phyloP scores from a whole-genome alignment of 2,329 filamentous ascomycete species.

The Cordyceps cateniannulata region DNA sequence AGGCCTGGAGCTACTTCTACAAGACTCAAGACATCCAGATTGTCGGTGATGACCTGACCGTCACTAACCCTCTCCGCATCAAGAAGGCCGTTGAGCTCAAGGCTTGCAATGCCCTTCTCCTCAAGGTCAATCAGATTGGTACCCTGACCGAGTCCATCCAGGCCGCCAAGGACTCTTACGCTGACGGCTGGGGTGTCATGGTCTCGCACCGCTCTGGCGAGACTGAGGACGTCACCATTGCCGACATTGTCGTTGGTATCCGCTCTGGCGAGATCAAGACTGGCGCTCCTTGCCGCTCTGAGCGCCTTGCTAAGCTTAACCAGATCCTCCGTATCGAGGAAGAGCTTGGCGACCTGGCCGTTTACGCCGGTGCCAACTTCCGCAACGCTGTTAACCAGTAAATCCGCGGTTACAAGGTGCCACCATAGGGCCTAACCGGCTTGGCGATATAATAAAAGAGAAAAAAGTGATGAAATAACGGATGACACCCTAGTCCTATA shows the following conservation, averaged over 20 bases:
- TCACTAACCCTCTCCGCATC: constrained; percentile 98
- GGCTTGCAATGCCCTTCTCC: constrained; percentile 94
- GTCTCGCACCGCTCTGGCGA: constrained; percentile 98
- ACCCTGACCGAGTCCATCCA: constrained; percentile 98
- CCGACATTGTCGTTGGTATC: constrained; percentile 95
- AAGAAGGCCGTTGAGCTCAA: constrained; percentile 99
- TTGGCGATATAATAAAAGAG: not conserved
- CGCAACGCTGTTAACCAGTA: constrained; percentile 84
- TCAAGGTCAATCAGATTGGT: constrained; percentile 99
- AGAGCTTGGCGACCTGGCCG: constrained; percentile 84
- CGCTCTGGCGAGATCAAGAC: constrained; percentile 98
- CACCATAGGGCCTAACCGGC: not conserved
- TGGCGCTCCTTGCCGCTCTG: constrained; percentile 89
- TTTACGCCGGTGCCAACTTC: constrained; percentile 92
- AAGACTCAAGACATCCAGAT: constrained; percentile 98
- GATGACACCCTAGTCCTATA: not conserved
- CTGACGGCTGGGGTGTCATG: constrained; percentile 97
- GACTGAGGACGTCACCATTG: constrained; percentile 99
- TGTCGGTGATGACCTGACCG: constrained; percentile 95
- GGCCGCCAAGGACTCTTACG: constrained; percentile 97
- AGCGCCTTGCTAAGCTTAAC: constrained; percentile 99
- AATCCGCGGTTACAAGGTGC: constrained; percentile 24
- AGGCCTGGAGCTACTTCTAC: constrained; percentile 99
- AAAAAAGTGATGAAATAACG: not conserved
- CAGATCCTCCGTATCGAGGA: constrained; percentile 99